phyloP scores from a whole-genome alignment of 225 moss, liverwort and hornwort species.

The Asterella californica region DNA sequence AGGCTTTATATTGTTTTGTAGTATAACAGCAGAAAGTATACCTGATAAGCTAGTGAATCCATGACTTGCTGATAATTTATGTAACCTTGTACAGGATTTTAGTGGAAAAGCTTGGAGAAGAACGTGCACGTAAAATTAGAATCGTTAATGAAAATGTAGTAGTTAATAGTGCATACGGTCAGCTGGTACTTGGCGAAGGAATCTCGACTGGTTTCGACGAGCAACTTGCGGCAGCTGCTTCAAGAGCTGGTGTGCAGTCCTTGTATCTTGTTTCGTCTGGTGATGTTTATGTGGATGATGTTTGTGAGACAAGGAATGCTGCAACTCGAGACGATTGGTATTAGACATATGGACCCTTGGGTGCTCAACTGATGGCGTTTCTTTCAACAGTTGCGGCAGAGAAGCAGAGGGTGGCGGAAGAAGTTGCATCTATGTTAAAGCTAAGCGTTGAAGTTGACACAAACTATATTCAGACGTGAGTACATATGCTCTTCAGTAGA shows the following conservation, averaged over 20 bases:
- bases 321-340: not conserved
- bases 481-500: not conserved
- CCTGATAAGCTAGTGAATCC: no score
- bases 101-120: slow-evolving; percentile 66
- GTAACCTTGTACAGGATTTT: slow-evolving; percentile 55
- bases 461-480: slow-evolving; percentile 52
- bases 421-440: slow-evolving; percentile 75
- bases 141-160: slow-evolving; percentile 76
- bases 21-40: no score
- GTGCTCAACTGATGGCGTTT: not conserved
- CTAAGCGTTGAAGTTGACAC: slow-evolving; percentile 78
- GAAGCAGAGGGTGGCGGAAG: slow-evolving; percentile 84
- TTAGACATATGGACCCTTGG: not conserved
- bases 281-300: not conserved
- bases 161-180: slow-evolving; percentile 76
- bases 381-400: slow-evolving; percentile 66
- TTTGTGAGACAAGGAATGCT: not conserved
- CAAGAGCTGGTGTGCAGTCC: slow-evolving; percentile 60
- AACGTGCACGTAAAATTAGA: slow-evolving; percentile 54
- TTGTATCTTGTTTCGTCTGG: not conserved
- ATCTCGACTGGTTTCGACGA: slow-evolving; percentile 62
- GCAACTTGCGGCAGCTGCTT: slow-evolving; percentile 73
- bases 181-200: slow-evolving; percentile 84
- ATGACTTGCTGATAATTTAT: not conserved
- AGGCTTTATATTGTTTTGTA: not conserved